Conservation (phyloP, 352 stramenopile genomes). For the Globisporangium viniferum region DNA sequence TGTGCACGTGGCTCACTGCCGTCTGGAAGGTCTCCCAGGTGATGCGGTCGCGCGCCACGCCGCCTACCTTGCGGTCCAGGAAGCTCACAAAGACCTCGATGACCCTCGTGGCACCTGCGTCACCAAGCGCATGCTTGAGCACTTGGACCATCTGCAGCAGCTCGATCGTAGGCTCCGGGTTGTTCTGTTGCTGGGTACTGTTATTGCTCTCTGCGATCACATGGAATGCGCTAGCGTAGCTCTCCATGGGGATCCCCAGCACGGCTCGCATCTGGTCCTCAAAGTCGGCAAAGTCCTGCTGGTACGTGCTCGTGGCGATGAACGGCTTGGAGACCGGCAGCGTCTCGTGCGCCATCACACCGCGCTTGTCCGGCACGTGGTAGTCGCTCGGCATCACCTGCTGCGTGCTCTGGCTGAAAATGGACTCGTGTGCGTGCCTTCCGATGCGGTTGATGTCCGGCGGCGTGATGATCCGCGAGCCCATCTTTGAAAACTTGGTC, state of each 20-base stretch:
- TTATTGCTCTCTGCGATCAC: slow-evolving; percentile 24
- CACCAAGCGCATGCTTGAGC: slow-evolving; percentile 37
- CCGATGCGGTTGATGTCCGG: slow-evolving; percentile 58
- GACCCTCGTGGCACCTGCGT: slow-evolving; percentile 24
- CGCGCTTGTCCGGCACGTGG: slow-evolving; percentile 52
- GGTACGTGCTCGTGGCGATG: slow-evolving; percentile 56
- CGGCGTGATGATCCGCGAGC: slow-evolving; percentile 58
- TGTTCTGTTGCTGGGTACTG: slow-evolving; percentile 31
- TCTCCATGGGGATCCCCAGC: slow-evolving; percentile 25
- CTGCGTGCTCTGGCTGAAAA: slow-evolving; percentile 38
- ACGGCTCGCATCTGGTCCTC: slow-evolving; percentile 44
- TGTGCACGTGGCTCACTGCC: slow-evolving; percentile 37
- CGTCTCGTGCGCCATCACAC: slow-evolving; percentile 46
- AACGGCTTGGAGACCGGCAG: slow-evolving; percentile 44
- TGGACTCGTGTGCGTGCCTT: slow-evolving; percentile 48
- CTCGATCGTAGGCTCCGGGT: slow-evolving; percentile 32
- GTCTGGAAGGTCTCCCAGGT: slow-evolving; percentile 46
- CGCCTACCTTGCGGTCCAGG: slow-evolving; percentile 33
- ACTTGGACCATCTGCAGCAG: slow-evolving; percentile 45
- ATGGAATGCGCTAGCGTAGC: slow-evolving; percentile 52
- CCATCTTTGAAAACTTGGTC: slow-evolving; percentile 81
- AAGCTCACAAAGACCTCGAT: slow-evolving; percentile 44
- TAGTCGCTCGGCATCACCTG: slow-evolving; percentile 58
- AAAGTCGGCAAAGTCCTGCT: slow-evolving; percentile 58
- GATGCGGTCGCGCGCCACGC: slow-evolving; percentile 39